Percentiles rank a stretch among this genome's conserved stretches.
phyloP scores from a whole-genome alignment of 805 yeast genomes.

The Sugiyamaella boreocaroliniensis region DNA sequence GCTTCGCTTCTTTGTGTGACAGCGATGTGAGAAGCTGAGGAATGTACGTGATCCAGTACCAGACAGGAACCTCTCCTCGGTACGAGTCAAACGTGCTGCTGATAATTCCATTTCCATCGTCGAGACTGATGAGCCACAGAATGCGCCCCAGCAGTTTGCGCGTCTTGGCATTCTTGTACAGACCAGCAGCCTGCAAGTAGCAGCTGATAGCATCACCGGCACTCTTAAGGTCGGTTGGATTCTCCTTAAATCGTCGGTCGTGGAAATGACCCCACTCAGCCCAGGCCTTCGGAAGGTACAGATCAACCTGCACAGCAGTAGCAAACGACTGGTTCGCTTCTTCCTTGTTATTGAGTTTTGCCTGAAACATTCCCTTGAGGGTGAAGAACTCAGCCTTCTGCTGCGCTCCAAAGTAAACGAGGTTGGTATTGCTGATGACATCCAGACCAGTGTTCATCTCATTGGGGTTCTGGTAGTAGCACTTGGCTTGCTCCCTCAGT shows the following conservation, averaged over 20 bases:
- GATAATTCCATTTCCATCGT: constrained; percentile 73
- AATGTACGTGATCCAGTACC: constrained; percentile 98
- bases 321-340: constrained; percentile 98
- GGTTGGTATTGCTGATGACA: constrained; percentile 91
- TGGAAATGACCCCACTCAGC: constrained; percentile 99
- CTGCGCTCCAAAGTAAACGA: constrained; percentile 93
- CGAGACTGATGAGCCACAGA: constrained; percentile 87
- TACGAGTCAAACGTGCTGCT: constrained; percentile 85
- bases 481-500: constrained; percentile 93
- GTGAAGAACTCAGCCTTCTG: constrained; percentile 98
- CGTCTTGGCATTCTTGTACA: constrained; percentile 88
- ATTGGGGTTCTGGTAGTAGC: constrained; percentile 86
- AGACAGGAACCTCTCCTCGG: constrained; percentile 94
- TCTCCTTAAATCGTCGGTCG: constrained; percentile 79
- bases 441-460: constrained; percentile 93
- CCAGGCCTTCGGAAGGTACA: constrained; percentile 96
- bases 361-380: constrained; percentile 94
- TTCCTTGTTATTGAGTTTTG: constrained; percentile 80
- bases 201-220: constrained; percentile 95
- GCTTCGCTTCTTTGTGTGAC: constrained; percentile 83
- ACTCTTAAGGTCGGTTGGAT: constrained; percentile 68
- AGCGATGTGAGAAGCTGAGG: constrained; percentile 88
- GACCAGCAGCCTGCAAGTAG: constrained; percentile 94
- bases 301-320: constrained; percentile 92
- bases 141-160: constrained; percentile 82